Base-by-base conservation (phyloP, 352 stramenopile genomes). In the Pythium sp. region DNA sequence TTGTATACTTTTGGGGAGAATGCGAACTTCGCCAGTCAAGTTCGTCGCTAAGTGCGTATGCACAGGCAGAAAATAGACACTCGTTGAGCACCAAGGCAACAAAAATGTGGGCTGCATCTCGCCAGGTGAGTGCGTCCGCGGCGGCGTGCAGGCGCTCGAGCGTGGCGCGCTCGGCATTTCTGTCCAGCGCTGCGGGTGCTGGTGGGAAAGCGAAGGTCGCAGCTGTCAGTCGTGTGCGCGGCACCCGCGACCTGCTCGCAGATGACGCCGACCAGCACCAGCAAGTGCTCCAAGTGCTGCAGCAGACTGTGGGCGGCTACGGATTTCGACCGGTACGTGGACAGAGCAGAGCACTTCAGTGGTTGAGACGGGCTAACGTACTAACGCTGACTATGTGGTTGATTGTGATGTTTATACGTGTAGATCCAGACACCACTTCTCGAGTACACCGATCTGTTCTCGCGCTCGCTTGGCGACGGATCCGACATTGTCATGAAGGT, bases 401-500 rank as follows among this genome's bases (percentile, higher is more conserved):
- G 7, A 12, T 51, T 58, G 59, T 30, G 47, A 32, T 8, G 28
- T 6, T 28, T 18, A 28, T 61, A 43, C 55, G 18, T 61, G 38
- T 64, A 93, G 84, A 88, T 95, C 30, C 89, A 95, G 43, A 95
- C 86, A 54, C 89, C 89, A 58, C 49, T 92, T 70, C 63, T 96
- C n/a, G 89, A 96, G 78, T 93, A 93, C 72, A 95, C 87, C 54
- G 85, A 96, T 43, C 65, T 96, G 46, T 96, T 91, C 69, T 82
- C 75, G 53, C 79, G 87, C 15, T 94, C 87, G 57, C 73, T 96
- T 30, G 89, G 89, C 9, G 85, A 92, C 56, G 87, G 84, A 46
- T 96, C 89, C 0, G 89, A 96, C 58, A 94, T 96, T 55, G 87
- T 96, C 57, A 93, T 88, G 82, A 96, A 96, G 80, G 87, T 92